A percentile compares a stretch with the other conserved stretches of the same genome.
Conservation (phyloP, 2,329 filamentous ascomycete genomes). For the Colletotrichum tofieldiae region DNA sequence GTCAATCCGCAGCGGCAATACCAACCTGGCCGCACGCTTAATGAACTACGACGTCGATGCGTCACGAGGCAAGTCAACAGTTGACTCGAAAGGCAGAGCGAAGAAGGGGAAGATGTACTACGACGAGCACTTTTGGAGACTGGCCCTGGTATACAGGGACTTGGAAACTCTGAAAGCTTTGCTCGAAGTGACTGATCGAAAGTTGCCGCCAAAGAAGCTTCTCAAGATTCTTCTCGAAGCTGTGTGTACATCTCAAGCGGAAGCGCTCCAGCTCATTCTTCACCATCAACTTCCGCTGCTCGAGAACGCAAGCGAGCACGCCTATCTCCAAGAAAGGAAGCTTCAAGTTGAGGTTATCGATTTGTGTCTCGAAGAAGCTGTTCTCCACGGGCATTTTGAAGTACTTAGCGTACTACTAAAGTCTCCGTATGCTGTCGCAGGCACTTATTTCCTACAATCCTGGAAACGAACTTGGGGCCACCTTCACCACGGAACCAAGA, state of each 20-base stretch:
- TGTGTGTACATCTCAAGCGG: background rate
- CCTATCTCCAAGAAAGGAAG: background rate
- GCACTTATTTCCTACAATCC: background rate
- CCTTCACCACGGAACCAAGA: background rate
- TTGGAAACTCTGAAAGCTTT: conserved; percentile 10
- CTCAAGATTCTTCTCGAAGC: conserved; percentile 1
- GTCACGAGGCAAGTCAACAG: background rate
- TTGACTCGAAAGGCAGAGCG: background rate
- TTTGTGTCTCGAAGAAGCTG: background rate
- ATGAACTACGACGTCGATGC: conserved; percentile 24
- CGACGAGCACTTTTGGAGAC: conserved; percentile 6
- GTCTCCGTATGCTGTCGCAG: background rate
- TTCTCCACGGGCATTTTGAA: background rate
- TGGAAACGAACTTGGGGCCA: background rate
- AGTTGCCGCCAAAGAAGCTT: background rate
- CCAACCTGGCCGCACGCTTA: background rate
- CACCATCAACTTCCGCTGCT: background rate
- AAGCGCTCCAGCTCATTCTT: background rate
- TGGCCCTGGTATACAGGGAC: conserved; percentile 10
- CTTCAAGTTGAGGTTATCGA: background rate
- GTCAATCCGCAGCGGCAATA: background rate
- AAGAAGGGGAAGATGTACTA: conserved; percentile 5
- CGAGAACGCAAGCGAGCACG: background rate
- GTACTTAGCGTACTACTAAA: background rate
- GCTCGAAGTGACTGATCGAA: background rate